Evolutionary conservation across 768 basidiomycete species (phyloP), one percentile per base, ranked within the genome.

Genomic region (Podaxis sp.): DNA sequence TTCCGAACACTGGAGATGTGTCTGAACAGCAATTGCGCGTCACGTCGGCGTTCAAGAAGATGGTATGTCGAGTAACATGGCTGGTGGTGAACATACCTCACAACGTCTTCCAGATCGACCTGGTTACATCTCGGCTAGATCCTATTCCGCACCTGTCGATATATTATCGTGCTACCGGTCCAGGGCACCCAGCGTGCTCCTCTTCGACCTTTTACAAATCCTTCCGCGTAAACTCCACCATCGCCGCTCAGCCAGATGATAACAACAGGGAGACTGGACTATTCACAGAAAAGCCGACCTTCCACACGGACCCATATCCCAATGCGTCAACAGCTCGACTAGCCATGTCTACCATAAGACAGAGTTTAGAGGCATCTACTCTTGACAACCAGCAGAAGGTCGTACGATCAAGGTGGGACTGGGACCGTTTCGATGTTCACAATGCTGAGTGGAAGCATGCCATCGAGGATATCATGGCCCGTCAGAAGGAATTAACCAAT

Each of bases 321-420:
- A 48, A 58, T 41, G 6, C 15, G 20, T 26, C 46, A 2, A 15
- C 13, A 6, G 60, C 66, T 17, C 44, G 11, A n/a, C 8, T 24
- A 13, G 44, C 24, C n/a, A 62, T 56, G 52, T 24, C 52, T 4
- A 41, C 52, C n/a, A 53, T 56, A 28, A 24, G 48, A 3, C 60
- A 64, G 24, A 33, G 53, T 1, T 26, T 64, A n/a, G 62, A 33
- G 26, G 40, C 46, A 7, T 49, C 49, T 1, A 53, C 65, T 1
- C 2, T 40, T 1, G 60, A 66, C 44, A 58, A 52, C n/a, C 38
- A 52, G 2, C 61, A 64, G n/a, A 60, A 60, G 17, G 57, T 59
- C 12, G 56, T 61, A 2, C 60, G 65, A 36, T 52, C 52, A 22
- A 50, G 68, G 26, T 67, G 64, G 68, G 68, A 69, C 52, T 69